Evolutionary conservation across 2,329 filamentous ascomycete genomes (phyloP).

Genomic region (Ascocoryne sarcoides): DNA sequence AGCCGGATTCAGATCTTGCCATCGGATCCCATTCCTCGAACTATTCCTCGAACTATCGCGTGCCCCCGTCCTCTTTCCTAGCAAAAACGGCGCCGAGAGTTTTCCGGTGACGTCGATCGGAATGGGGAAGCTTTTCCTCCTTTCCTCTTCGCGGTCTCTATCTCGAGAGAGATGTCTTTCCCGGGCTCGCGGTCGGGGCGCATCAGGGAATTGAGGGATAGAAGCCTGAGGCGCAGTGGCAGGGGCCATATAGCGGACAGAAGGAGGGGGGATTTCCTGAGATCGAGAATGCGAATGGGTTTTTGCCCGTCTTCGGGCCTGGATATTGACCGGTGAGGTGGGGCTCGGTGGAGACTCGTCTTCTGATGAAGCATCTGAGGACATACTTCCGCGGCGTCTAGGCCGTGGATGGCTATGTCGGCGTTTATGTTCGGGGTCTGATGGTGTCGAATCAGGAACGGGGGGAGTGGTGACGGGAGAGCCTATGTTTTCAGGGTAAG

Average conservation of each 20-base stretch:
- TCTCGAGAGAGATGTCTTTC: background rate
- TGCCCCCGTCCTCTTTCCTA: slow-evolving; percentile 29
- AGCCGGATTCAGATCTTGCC: slow-evolving; percentile 14
- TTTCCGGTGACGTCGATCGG: slow-evolving; percentile 25
- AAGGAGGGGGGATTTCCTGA: background rate
- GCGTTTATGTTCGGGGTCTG: slow-evolving; percentile 24
- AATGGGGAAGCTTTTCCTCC: slow-evolving; percentile 17
- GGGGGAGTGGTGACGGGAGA: slow-evolving; percentile 24
- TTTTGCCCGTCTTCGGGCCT: background rate
- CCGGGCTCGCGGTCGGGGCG: background rate
- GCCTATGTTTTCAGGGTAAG: slow-evolving; percentile 20
- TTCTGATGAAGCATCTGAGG: slow-evolving; percentile 16
- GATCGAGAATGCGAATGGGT: slow-evolving; percentile 6
- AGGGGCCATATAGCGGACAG: background rate
- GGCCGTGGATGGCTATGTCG: slow-evolving; percentile 42
- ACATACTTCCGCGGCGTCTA: slow-evolving; percentile 13
- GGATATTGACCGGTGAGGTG: background rate
- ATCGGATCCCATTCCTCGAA: slow-evolving; percentile 8
- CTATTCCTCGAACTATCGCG: slow-evolving; percentile 28
- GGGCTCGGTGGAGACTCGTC: slow-evolving; percentile 6
- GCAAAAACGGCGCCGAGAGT: slow-evolving; percentile 23
- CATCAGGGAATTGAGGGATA: slow-evolving; percentile 1
- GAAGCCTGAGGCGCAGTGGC: slow-evolving; percentile 1
- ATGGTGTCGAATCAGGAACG: background rate
- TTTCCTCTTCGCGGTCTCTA: slow-evolving; percentile 15